phyloP scores from a whole-genome alignment of 768 basidiomycete genomes.

The Amanita thiersii region DNA sequence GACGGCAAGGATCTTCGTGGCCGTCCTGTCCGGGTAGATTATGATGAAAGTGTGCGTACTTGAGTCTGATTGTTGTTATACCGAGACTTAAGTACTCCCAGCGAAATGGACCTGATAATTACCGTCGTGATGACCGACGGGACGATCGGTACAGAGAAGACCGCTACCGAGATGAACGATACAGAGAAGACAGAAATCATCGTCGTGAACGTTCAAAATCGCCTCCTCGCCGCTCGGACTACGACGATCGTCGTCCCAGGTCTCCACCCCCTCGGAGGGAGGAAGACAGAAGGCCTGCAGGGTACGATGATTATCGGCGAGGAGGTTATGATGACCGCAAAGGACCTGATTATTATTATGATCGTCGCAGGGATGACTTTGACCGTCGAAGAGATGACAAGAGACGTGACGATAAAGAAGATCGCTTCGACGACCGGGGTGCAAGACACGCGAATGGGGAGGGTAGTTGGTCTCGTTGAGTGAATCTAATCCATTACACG shows the following conservation, averaged over 20 bases:
- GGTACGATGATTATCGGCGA: conserved; percentile 87
- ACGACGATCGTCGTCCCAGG: conserved; percentile 75
- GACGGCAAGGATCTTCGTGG: conserved; percentile 87
- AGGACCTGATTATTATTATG: conserved; percentile 81
- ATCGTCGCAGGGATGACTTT: conserved; percentile 75
- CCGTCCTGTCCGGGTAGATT: conserved; percentile 62
- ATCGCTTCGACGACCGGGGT: conserved; percentile 69
- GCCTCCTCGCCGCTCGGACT: conserved; percentile 62
- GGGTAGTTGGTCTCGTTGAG: conserved; percentile 69
- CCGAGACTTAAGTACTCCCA: conserved; percentile 17
- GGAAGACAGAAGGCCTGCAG: conserved; percentile 82
- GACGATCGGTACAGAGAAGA: conserved; percentile 51
- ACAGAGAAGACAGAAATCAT: conserved; percentile 43
- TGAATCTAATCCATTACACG: conserved; percentile 24
- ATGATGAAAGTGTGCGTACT: conserved; percentile 50
- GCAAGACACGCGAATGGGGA: conserved; percentile 72
- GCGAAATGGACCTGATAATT: conserved; percentile 66
- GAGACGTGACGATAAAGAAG: conserved; percentile 81
- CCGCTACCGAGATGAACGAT: conserved; percentile 52
- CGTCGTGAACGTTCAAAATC: conserved; percentile 83
- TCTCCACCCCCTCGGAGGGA: conserved; percentile 78
- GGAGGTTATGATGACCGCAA: conserved; percentile 78
- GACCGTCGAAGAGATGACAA: conserved; percentile 67
- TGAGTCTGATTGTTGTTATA: conserved; percentile 1
- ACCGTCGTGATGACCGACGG: conserved; percentile 67